phyloP scores from a whole-genome alignment of 192 early-diverging fungal species.

The Umbelopsis vinacea region DNA sequence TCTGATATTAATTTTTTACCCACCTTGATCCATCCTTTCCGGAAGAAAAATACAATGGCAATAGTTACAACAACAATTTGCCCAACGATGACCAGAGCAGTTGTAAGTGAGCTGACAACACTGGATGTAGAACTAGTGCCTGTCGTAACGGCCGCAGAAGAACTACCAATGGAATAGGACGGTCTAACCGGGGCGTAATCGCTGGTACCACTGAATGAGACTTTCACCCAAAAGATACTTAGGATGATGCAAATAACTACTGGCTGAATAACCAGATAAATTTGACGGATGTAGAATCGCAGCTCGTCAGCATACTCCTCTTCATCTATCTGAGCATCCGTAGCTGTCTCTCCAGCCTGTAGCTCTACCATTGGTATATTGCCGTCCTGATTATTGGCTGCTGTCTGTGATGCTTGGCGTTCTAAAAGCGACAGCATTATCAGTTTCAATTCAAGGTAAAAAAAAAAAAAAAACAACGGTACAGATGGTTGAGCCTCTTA shows the following conservation, averaged over 20 bases:
- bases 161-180: neutral
- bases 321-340: conserved; percentile 38
- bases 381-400: conserved; percentile 29
- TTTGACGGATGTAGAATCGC: conserved; percentile 79
- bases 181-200: conserved; percentile 37
- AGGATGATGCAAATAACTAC: conserved; percentile 79
- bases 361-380: conserved; percentile 46
- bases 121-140: neutral
- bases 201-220: conserved; percentile 60
- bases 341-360: conserved; percentile 29
- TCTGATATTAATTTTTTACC: neutral
- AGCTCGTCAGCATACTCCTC: conserved; percentile 67
- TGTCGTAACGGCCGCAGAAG: conserved; percentile 27
- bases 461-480: too few relatives aligned
- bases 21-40: conserved; percentile 78
- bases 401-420: conserved; percentile 30
- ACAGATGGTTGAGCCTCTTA: conserved; percentile 20
- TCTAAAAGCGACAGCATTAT: neutral
- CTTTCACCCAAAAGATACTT: conserved; percentile 85
- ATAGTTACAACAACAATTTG: conserved; percentile 82
- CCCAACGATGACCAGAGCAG: conserved; percentile 73
- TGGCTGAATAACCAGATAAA: conserved; percentile 82
- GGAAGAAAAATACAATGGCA: conserved; percentile 76
- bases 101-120: conserved; percentile 46
- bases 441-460: neutral